Conservation (phyloP, 176 grass and related monocot genomes). For the Paspalum vaginatum region DNA sequence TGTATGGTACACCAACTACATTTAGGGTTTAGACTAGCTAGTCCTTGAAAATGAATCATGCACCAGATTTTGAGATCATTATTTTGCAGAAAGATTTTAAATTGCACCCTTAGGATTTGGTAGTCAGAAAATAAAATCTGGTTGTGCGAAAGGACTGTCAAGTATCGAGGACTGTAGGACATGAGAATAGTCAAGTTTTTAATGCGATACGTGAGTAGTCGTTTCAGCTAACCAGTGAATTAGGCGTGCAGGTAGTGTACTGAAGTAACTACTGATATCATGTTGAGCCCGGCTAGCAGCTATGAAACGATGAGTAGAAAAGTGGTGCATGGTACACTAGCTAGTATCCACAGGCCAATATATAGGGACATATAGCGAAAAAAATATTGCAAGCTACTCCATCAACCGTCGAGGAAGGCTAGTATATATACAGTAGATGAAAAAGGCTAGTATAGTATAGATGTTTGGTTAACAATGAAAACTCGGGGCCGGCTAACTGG, state of each 20-base stretch:
- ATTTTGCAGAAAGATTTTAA: not conserved
- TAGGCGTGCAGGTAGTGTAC: not conserved
- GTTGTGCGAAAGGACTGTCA: not conserved
- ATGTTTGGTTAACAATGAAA: too few species aligned
- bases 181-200: slow-evolving; percentile 3
- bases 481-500: too few species aligned
- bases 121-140: not conserved
- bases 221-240: not conserved
- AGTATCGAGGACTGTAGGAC: not conserved
- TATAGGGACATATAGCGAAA: too few species aligned
- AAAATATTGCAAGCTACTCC: too few species aligned
- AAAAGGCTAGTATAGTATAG: too few species aligned
- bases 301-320: not conserved
- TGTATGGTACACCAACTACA: not conserved
- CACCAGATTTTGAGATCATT: not conserved
- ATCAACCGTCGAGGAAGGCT: too few species aligned
- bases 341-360: too few species aligned
- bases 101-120: not conserved
- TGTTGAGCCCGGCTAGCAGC: not conserved
- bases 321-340: too few species aligned
- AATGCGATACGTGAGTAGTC: not conserved
- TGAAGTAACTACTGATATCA: too few species aligned
- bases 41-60: slow-evolving; percentile 9
- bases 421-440: too few species aligned
- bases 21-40: not conserved